These are phyloP conservation scores for Chaetomiaceae sp. DNA, from an alignment of 2,329 filamentous ascomycete species.

Conservation along the genomic window DNA sequence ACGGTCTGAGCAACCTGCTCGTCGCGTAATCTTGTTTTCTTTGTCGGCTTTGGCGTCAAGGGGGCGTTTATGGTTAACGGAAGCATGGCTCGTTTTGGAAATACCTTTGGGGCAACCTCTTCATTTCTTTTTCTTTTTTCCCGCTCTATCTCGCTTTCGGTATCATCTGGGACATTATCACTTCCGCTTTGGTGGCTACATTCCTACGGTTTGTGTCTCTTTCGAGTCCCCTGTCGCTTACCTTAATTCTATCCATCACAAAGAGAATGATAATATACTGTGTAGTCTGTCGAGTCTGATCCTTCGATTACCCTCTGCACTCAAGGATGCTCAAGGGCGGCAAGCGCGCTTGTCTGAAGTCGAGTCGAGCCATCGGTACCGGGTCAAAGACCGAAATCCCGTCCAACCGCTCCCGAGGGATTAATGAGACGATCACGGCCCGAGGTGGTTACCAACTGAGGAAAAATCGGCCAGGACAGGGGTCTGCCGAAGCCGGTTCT, in stretches of 20 bases:
- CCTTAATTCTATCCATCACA: background rate
- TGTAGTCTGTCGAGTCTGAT: background rate
- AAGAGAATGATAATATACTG: conserved; percentile 5
- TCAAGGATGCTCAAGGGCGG: background rate
- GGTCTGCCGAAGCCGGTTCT: no score
- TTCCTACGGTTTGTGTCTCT: background rate
- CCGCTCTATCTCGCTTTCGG: no score
- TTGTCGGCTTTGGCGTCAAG: conserved; percentile 4
- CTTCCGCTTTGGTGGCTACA: background rate
- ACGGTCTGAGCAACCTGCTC: conserved; percentile 50
- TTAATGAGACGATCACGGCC: no score
- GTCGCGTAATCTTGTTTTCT: conserved; percentile 28
- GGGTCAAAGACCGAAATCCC: background rate
- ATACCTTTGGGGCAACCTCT: background rate
- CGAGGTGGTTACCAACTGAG: no score
- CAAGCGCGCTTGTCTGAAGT: conserved; percentile 10
- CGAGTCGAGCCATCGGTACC: background rate
- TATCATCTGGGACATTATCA: background rate
- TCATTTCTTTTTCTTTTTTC: background rate
- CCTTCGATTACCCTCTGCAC: background rate
- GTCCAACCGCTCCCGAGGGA: background rate
- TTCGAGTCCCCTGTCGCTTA: background rate
- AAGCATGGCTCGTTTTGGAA: no score
- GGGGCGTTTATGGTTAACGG: background rate
- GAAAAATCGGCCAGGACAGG: no score